These are phyloP conservation scores for Crucibulum laeve DNA, from an alignment of 768 basidiomycete species.

Conservation along the genomic window DNA sequence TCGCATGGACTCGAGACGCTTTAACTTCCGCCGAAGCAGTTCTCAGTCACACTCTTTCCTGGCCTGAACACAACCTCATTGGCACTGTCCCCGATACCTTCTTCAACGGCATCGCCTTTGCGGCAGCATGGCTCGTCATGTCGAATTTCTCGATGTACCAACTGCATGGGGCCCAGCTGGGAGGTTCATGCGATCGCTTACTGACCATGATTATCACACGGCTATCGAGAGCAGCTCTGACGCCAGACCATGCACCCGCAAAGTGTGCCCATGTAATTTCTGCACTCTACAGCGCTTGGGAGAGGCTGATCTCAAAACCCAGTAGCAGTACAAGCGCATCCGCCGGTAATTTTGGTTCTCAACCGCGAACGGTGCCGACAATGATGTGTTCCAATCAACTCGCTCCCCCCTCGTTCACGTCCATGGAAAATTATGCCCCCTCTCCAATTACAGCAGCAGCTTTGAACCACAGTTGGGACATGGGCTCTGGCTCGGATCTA, in stretches of 20 bases:
- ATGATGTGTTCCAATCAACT: background rate
- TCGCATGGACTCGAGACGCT: conserved; percentile 31
- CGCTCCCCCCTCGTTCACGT: background rate
- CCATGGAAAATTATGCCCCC: background rate
- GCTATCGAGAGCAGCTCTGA: conserved; percentile 25
- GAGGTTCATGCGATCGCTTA: conserved; percentile 32
- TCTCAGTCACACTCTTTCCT: conserved; percentile 26
- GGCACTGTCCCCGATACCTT: conserved; percentile 36
- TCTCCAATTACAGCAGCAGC: no score
- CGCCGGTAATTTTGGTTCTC: background rate
- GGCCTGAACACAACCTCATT: conserved; percentile 27
- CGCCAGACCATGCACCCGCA: conserved; percentile 34
- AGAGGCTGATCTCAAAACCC: conserved; percentile 7
- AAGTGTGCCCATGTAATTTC: conserved; percentile 38
- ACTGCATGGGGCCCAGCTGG: conserved; percentile 24
- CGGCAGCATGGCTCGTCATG: conserved; percentile 37
- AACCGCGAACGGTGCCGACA: background rate
- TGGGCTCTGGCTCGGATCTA: conserved; percentile 21
- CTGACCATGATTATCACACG: conserved; percentile 29
- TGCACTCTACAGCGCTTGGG: conserved; percentile 21
- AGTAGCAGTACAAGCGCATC: background rate
- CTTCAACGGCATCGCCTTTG: conserved; percentile 37
- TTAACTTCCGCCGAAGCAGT: conserved; percentile 31
- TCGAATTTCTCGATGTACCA: conserved; percentile 37
- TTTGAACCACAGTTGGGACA: background rate